Base-by-base conservation (phyloP, 2,329 filamentous ascomycete genomes). In the Leptographium wingfieldii region DNA sequence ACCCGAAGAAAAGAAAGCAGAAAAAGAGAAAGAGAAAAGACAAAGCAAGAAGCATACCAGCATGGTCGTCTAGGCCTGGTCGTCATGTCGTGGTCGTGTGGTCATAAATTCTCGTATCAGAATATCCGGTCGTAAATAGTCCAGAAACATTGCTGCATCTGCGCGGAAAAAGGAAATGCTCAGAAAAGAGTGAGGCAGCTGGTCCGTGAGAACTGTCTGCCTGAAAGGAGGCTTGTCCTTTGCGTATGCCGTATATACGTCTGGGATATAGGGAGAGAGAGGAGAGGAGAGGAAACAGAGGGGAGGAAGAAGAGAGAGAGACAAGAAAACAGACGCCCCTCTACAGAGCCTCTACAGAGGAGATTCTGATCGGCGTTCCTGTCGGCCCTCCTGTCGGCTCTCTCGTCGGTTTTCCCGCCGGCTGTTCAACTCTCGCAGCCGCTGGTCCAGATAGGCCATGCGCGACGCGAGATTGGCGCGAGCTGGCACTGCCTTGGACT, bases 391-490 rank as follows among this genome's bases (percentile, higher is more conserved):
- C 22, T n/a, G 33, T 2, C 35, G 55, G 14, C 40, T 70, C 31
- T 65, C 12, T 12, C 25, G 33, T 2, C 35, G 55, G 25, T 27
- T 70, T 31, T 65, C 66, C 58, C 73, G 72, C 46, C 76, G 75
- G 55, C 73, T 76, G 62, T 79, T 76, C 61, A 83, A 73, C 62
- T 81, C 78, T 64, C 77, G 78, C 52, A 84, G 75, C 46, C 80
- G 77, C 64, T 81, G 76, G 66, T 84, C 80, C 55, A 84, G 76
- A 63, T 84, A 83, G 5, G 80, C 79, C 59, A 84, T 70, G 12
- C 80, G 78, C 43, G 74, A 76, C 27, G 76, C 74, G 52, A 83
- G 69, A 46, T 76, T 77, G 16, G 76, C 70, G 60, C 73, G 72
- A 27, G 73, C 69, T 7, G 71, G 66, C n/a, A 71, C 66, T 5